Conservation (phyloP, 1,284 basidiomycete species). For the Ceratobasidium theobromae region DNA sequence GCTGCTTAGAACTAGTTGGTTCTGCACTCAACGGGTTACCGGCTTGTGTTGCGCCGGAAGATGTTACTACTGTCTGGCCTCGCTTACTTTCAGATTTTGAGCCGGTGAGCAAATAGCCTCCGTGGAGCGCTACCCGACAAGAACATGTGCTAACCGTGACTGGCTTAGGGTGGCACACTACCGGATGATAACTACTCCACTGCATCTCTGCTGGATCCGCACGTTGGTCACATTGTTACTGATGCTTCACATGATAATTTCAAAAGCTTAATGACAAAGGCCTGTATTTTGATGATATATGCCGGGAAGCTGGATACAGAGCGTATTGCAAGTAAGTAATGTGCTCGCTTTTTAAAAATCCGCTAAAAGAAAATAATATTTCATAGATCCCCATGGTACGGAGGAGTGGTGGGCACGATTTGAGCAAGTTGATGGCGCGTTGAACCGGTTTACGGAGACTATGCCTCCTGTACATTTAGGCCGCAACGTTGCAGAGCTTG, state of each 20-base stretch:
- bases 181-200: constrained; percentile 12
- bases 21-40: constrained; percentile 12
- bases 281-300: background rate
- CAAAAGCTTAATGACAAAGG: constrained; percentile 1
- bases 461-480: background rate
- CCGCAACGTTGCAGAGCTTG: background rate
- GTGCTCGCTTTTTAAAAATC: too few species aligned
- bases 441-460: background rate
- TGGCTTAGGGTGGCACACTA: background rate
- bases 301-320: background rate
- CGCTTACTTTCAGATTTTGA: constrained; percentile 2
- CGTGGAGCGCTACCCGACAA: too few species aligned
- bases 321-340: background rate
- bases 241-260: constrained; percentile 8
- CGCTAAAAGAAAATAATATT: too few species aligned
- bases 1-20: background rate
- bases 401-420: constrained; percentile 19
- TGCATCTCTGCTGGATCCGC: background rate
- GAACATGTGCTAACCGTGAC: background rate
- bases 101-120: background rate
- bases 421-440: background rate
- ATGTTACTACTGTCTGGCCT: constrained; percentile 22
- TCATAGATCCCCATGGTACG: constrained; percentile 1
- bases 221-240: background rate
- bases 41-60: background rate